Percentiles rank a stretch among this genome's conserved stretches.
phyloP scores from a whole-genome alignment of 2,329 filamentous ascomycete genomes.

The Harringtonia lauricola region DNA sequence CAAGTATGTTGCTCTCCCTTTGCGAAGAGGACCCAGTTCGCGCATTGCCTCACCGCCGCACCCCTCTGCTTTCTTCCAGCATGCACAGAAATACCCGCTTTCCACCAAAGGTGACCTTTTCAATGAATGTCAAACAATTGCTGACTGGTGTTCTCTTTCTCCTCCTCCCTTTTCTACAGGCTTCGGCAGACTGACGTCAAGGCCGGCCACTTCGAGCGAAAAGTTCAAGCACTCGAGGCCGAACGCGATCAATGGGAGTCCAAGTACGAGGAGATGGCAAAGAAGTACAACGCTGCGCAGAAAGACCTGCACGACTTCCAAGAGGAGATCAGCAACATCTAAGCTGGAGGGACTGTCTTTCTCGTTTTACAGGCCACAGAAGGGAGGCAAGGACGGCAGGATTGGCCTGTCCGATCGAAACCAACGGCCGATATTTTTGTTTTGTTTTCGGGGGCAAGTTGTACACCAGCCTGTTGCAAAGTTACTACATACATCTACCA shows the following conservation, averaged over 20 bases:
- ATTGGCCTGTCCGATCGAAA: background rate
- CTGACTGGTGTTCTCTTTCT: constrained; percentile 7
- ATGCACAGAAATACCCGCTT: constrained; percentile 5
- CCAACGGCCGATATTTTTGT: constrained; percentile 1
- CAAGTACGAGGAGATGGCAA: constrained; percentile 96
- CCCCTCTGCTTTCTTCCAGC: constrained; percentile 5
- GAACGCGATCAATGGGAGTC: constrained; percentile 89
- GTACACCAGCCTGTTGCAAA: constrained; percentile 4
- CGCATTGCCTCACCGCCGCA: background rate
- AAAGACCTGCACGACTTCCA: constrained; percentile 90
- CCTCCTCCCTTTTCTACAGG: constrained; percentile 37
- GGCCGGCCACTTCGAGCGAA: constrained; percentile 97
- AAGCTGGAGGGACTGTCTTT: constrained; percentile 24
- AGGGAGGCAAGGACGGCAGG: background rate
- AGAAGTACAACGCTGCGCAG: constrained; percentile 75
- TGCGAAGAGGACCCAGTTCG: background rate
- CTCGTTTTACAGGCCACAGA: background rate
- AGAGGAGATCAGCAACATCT: constrained; percentile 87
- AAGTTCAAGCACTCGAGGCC: constrained; percentile 91
- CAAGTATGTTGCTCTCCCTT: constrained; percentile 57
- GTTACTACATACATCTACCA: constrained; percentile 5
- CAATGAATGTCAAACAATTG: background rate
- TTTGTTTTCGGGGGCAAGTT: constrained; percentile 4
- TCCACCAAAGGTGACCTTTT: constrained; percentile 9
- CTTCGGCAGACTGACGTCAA: constrained; percentile 99